Evolutionary conservation across 768 basidiomycete genomes (phyloP), one percentile per base, ranked within the genome.

Genomic region (Basidioascus undulatus): DNA sequence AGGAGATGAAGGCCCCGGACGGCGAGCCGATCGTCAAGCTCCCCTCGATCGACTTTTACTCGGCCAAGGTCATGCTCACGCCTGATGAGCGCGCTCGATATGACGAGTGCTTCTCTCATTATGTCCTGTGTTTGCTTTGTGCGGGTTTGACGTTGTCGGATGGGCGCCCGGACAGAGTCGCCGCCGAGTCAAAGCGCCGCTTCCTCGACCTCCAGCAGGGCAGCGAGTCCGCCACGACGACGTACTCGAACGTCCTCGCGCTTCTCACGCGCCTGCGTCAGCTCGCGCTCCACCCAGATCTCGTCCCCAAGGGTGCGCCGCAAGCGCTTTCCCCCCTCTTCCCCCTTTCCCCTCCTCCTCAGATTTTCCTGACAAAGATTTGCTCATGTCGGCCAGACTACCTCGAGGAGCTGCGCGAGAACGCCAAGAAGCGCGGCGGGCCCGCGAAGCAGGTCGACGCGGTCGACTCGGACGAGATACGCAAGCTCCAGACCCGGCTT

Each of bases 21-120:
- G 86, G 86, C 16, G 72, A 74, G 15, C 59, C 65, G 13, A 62
- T 92, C 7, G 68, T 92, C 3, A 65, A 72, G 12, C 64, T 92
- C 11, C 84, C 86, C 28, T 69, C 75, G 5, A 76, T 92, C 39
- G 75, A 80, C 47, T 71, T 78, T 60, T 82, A 72, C 32, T 56
- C 72, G 20, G 63, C 83, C 38, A 72, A 72, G 5, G 77, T 86
- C 13, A 55, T 69, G 9, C 64, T 87, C 16, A 19, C 35, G 15
- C 37, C 37, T 2, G 34, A 48, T 4, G 37, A 32, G 11, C 43
- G 47, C 6, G 26, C 61, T 55, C 31, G 63, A 63, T 4, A 70
- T 72, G 57, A 75, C 73, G 35, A 69, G 72, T 47, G 78, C n/a
- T n/a, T 78, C 53, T 48, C 67, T 16, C 15, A 34, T 16, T 42